These are phyloP conservation scores for Daldinia eschscholtzii DNA, from an alignment of 2,329 filamentous ascomycete genomes.

Conservation along the genomic window DNA sequence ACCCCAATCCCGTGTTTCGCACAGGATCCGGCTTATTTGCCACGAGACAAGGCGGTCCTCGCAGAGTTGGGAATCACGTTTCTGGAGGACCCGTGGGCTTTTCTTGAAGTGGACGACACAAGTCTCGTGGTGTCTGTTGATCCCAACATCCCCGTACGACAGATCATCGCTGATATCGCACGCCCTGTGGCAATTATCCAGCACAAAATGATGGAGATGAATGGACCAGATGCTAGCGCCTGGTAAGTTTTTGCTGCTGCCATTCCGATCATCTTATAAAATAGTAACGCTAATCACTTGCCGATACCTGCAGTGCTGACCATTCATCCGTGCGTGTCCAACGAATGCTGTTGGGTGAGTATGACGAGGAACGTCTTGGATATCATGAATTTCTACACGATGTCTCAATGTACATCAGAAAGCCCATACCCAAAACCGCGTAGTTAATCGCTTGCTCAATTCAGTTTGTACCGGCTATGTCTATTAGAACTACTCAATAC, in stretches of 20 bases:
- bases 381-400: not conserved
- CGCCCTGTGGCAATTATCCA: constrained; percentile 52
- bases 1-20: constrained; percentile 39
- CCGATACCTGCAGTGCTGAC: constrained; percentile 21
- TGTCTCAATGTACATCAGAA: constrained; percentile 25
- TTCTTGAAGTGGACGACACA: constrained; percentile 51
- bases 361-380: constrained; percentile 13
- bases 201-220: constrained; percentile 12
- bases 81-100: constrained; percentile 51
- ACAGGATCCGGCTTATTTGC: constrained; percentile 50
- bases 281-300: not conserved
- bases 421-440: not conserved
- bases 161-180: constrained; percentile 53
- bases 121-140: constrained; percentile 49
- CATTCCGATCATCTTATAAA: too few relatives aligned
- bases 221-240: not conserved
- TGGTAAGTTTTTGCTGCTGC: constrained; percentile 11
- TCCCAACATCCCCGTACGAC: constrained; percentile 50
- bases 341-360: constrained; percentile 35
- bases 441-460: not conserved
- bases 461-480: not conserved
- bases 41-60: constrained; percentile 45
- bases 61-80: constrained; percentile 44
- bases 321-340: constrained; percentile 29
- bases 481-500: constrained; percentile 7